Evolutionary conservation across 2,329 filamentous ascomycete species (phyloP).

Genomic region (Talaromyces sp.): DNA sequence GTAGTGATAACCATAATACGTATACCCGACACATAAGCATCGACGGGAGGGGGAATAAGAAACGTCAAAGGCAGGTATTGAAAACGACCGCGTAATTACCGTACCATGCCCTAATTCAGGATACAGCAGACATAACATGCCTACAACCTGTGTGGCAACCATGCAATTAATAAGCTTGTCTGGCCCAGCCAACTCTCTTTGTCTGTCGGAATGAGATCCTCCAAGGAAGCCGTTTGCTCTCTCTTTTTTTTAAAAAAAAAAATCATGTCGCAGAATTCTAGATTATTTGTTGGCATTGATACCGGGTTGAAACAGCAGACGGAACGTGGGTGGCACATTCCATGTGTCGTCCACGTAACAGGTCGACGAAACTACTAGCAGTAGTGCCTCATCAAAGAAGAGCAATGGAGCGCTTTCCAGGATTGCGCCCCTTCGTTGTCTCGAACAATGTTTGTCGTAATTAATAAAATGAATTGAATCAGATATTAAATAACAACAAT

Average conservation of each 20-base stretch:
- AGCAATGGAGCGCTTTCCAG: background rate
- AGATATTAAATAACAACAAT: background rate
- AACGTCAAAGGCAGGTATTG: background rate
- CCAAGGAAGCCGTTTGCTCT: background rate
- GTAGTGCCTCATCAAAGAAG: background rate
- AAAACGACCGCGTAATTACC: background rate
- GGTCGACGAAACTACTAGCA: background rate
- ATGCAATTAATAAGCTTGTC: too few relatives aligned
- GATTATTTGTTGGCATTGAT: background rate
- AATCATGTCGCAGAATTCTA: background rate
- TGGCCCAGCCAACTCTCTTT: background rate
- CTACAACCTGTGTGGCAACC: background rate
- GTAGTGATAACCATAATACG: background rate
- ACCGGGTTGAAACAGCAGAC: background rate
- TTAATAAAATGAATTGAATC: background rate
- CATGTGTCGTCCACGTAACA: background rate
- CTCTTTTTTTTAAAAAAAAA: too few relatives aligned
- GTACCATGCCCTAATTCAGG: background rate
- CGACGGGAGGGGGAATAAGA: background rate
- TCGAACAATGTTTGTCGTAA: background rate
- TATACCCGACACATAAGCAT: background rate
- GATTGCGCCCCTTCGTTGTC: background rate
- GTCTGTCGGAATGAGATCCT: background rate
- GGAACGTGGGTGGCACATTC: background rate
- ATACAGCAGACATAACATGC: background rate